These are phyloP conservation scores for Phytopythium cucurbitacearum DNA, from an alignment of 352 stramenopile species.

Conservation along the genomic window DNA sequence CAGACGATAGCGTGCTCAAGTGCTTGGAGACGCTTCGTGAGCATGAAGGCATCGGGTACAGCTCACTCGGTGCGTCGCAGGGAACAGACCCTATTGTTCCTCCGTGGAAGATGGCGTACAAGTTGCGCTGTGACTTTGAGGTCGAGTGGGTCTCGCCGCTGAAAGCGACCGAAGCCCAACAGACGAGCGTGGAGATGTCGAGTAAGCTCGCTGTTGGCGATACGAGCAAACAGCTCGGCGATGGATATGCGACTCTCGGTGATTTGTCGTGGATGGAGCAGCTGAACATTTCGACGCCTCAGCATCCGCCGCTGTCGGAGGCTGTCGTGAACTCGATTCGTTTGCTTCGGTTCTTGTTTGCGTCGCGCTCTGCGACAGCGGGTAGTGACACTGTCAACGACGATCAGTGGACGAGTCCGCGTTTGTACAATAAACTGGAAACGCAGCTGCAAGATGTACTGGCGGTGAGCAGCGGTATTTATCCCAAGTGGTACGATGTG, in stretches of 20 bases:
- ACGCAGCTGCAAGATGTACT: conserved; percentile 78
- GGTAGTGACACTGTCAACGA: conserved; percentile 17
- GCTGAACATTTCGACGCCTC: neutral
- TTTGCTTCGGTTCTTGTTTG: conserved; percentile 57
- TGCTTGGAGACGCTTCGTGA: conserved; percentile 58
- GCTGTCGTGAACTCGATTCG: conserved; percentile 43
- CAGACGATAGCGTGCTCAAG: conserved; percentile 76
- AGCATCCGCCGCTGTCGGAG: conserved; percentile 9
- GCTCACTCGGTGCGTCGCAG: neutral
- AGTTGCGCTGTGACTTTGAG: conserved; percentile 62
- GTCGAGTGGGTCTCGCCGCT: conserved; percentile 38
- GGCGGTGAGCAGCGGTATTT: conserved; percentile 78
- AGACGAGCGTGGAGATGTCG: neutral
- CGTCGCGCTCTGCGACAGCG: conserved; percentile 20
- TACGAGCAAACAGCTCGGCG: too few species aligned
- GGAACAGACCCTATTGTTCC: conserved; percentile 17
- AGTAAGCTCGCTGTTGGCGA: too few species aligned
- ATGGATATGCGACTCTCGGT: neutral
- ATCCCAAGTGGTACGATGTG: conserved; percentile 72
- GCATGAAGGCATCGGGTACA: conserved; percentile 7
- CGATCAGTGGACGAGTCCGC: conserved; percentile 63
- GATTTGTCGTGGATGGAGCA: conserved; percentile 19
- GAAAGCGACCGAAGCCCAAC: neutral
- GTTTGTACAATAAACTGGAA: conserved; percentile 77
- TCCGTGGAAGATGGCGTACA: conserved; percentile 77